These are phyloP conservation scores for Cutaneotrichosporon sp. DNA, from an alignment of 1,284 basidiomycete species.

Conservation along the genomic window DNA sequence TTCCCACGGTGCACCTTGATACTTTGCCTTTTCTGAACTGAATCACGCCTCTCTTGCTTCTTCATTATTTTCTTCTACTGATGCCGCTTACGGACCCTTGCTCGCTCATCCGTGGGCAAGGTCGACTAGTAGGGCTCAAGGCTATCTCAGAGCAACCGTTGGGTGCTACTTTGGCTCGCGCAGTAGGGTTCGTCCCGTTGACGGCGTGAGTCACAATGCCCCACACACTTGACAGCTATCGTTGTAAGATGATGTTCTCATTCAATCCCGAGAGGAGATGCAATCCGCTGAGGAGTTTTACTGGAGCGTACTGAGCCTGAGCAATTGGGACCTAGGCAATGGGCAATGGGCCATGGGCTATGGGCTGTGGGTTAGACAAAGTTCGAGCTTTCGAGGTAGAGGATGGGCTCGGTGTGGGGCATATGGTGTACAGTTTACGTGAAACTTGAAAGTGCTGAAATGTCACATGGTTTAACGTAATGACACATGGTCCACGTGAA, in stretches of 20 bases:
- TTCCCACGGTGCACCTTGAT: slow-evolving; percentile 3
- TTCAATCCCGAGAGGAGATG: too few species aligned
- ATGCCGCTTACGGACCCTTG: slow-evolving; percentile 24
- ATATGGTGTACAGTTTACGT: too few species aligned
- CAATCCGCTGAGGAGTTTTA: too few species aligned
- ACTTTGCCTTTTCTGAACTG: neutral
- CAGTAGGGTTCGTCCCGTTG: slow-evolving; percentile 18
- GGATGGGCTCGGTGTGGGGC: too few species aligned
- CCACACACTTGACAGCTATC: slow-evolving; percentile 12
- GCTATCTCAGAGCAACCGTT: slow-evolving; percentile 20
- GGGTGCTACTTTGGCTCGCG: slow-evolving; percentile 31
- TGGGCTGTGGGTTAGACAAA: neutral
- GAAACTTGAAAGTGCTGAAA: too few species aligned
- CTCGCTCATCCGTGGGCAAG: slow-evolving; percentile 8
- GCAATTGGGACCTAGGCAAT: too few species aligned
- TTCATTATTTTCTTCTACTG: slow-evolving; percentile 22
- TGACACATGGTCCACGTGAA: neutral
- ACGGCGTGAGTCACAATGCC: slow-evolving; percentile 28
- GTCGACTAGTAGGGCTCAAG: slow-evolving; percentile 23
- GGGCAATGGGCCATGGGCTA: too few species aligned
- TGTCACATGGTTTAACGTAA: too few species aligned
- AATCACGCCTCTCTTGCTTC: neutral
- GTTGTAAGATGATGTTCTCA: neutral
- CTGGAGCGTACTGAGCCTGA: too few species aligned
- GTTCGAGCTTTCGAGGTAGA: neutral